Percentiles rank a stretch among this genome's conserved stretches.
Conservation (phyloP, 805 yeast species). For the Clavispora carvajalis region DNA sequence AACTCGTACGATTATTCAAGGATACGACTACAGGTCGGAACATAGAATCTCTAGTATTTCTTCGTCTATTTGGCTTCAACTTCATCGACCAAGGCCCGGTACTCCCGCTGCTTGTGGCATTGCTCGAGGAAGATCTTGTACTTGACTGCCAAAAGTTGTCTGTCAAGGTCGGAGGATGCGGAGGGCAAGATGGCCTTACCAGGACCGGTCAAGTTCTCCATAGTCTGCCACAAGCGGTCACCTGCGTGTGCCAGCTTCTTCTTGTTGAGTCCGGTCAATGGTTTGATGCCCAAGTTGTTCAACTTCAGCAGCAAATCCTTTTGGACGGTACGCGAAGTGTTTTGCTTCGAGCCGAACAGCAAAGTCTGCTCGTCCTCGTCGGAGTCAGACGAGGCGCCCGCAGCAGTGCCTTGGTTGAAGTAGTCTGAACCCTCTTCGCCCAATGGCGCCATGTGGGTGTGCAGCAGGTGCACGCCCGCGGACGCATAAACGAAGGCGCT, state of each 20-base stretch:
- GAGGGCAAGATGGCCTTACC: conserved; percentile 77
- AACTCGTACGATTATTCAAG: no score
- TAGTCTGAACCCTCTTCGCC: conserved; percentile 33
- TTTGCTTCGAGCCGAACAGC: conserved; percentile 56
- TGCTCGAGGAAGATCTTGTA: conserved; percentile 85
- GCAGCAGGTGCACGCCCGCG: conserved; percentile 24
- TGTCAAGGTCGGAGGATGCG: conserved; percentile 52
- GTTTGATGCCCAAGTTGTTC: conserved; percentile 28
- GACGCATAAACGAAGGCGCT: conserved; percentile 43
- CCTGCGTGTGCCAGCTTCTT: conserved; percentile 35
- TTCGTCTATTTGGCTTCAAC: conserved; percentile 23
- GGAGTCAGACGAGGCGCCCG: conserved; percentile 11
- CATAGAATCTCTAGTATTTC: no score
- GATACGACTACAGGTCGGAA: no score
- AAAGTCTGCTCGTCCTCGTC: conserved; percentile 45
- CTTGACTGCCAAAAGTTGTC: conserved; percentile 68
- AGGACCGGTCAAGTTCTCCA: conserved; percentile 78
- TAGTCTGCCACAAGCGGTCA: conserved; percentile 75
- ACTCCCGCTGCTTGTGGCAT: conserved; percentile 73
- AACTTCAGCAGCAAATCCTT: conserved; percentile 46
- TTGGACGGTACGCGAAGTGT: conserved; percentile 35
- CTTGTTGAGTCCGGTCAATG: conserved; percentile 26
- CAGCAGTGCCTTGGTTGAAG: conserved; percentile 26
- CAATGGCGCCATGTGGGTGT: conserved; percentile 35
- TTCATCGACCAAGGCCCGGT: conserved; percentile 62